Conservation (phyloP, 2,329 filamentous ascomycete species). For the Hypoxylon sp. region DNA sequence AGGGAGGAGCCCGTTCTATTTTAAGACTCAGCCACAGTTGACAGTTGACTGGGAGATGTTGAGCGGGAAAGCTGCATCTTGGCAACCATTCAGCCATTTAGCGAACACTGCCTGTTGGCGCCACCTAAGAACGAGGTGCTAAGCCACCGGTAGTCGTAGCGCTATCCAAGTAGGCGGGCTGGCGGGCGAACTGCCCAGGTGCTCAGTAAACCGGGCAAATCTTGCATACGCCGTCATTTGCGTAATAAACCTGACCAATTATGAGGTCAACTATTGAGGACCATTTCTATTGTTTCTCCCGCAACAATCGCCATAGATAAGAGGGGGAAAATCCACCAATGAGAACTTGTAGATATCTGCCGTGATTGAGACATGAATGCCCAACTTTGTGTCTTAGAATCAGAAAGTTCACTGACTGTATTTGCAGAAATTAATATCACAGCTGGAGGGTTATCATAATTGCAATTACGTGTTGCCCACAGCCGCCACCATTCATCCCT, state of each 20-base stretch:
- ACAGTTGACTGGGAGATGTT: constrained; percentile 9
- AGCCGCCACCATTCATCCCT: background rate
- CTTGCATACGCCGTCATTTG: constrained; percentile 8
- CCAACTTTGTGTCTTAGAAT: constrained; percentile 4
- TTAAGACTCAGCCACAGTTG: constrained; percentile 38
- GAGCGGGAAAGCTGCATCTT: constrained; percentile 1
- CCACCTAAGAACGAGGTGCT: constrained; percentile 21
- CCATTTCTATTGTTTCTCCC: constrained; percentile 22
- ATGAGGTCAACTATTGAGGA: constrained; percentile 1
- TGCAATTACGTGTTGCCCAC: background rate
- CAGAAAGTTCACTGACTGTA: too few relatives aligned
- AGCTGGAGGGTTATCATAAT: background rate
- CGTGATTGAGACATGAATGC: constrained; percentile 1
- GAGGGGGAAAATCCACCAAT: background rate
- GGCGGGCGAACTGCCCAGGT: background rate
- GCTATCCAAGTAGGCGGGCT: background rate
- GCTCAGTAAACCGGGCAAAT: background rate
- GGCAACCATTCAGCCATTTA: constrained; percentile 13
- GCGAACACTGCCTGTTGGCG: constrained; percentile 29
- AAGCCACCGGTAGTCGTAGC: constrained; percentile 23
- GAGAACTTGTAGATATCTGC: background rate
- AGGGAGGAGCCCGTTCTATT: constrained; percentile 28
- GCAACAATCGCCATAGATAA: constrained; percentile 28
- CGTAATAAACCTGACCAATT: constrained; percentile 15
- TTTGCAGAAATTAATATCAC: background rate